Conservation (phyloP, 2,329 filamentous ascomycete genomes). For the Daldinia sp. region DNA sequence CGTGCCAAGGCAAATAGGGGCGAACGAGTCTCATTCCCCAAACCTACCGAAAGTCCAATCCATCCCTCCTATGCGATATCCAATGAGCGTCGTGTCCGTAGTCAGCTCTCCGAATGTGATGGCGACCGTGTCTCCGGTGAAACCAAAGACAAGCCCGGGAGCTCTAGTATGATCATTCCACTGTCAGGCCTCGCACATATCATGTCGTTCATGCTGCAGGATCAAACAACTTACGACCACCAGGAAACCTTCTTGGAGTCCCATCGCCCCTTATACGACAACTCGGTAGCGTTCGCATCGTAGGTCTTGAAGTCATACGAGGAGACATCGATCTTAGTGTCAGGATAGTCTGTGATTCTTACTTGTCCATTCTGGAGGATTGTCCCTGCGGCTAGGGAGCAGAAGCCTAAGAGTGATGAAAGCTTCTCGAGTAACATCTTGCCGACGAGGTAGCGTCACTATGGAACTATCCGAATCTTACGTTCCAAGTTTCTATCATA, state of each 20-base stretch:
- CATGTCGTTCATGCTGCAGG: not conserved
- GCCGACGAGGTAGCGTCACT: not conserved
- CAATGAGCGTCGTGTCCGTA: constrained; percentile 59
- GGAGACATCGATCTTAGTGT: constrained; percentile 50
- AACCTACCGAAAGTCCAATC: constrained; percentile 61
- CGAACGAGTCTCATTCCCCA: not conserved
- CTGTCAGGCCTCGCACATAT: not conserved
- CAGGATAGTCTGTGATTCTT: constrained; percentile 51
- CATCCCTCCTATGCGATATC: constrained; percentile 64
- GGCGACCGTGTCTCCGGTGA: constrained; percentile 61
- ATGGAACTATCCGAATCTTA: not conserved
- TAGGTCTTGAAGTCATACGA: constrained; percentile 54
- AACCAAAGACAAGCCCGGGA: constrained; percentile 63
- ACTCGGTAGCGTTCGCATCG: constrained; percentile 58
- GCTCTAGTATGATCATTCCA: constrained; percentile 48
- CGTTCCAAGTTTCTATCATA: not conserved
- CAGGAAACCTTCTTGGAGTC: constrained; percentile 67
- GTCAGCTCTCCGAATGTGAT: constrained; percentile 63
- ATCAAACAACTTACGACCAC: constrained; percentile 60
- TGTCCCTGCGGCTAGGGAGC: constrained; percentile 37
- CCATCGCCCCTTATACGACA: constrained; percentile 70
- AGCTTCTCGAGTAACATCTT: constrained; percentile 29
- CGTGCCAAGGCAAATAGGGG: not conserved
- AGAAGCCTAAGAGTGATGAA: constrained; percentile 27
- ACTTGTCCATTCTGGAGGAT: constrained; percentile 55